Evolutionary conservation across 2,329 filamentous ascomycete genomes (phyloP).

Genomic region (Cordyceps pruinosa): DNA sequence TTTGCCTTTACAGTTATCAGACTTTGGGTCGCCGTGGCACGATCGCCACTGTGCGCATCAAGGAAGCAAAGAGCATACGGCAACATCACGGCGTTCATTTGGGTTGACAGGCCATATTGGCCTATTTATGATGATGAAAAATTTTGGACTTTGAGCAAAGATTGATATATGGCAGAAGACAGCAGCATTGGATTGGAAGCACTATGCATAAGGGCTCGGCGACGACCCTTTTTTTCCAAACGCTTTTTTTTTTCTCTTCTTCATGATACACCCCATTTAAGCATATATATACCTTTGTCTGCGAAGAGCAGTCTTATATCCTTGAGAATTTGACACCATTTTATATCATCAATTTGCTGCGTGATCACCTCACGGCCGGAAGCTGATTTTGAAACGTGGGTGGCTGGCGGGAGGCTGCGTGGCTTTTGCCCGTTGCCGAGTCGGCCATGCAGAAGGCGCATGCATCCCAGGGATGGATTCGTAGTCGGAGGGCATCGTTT

Average conservation of each 20-base stretch:
- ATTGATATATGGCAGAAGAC: conserved; percentile 2
- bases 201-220: background rate
- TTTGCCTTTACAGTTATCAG: no score
- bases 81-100: conserved; percentile 3
- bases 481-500: background rate
- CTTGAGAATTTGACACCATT: background rate
- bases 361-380: background rate
- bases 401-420: background rate
- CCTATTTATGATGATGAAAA: conserved; percentile 5
- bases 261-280: background rate
- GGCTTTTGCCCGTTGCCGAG: no score
- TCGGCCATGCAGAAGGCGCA: no score
- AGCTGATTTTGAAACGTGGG: background rate
- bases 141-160: background rate
- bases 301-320: background rate
- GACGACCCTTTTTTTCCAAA: background rate
- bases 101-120: background rate
- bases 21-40: background rate
- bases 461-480: no score
- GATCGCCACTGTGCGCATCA: background rate
- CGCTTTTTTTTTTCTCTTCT: background rate
- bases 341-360: no score
- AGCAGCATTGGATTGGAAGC: background rate
- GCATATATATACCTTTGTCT: conserved; percentile 5
- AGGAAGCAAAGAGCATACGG: background rate